These are phyloP conservation scores for Picochlorum sp. DNA, from an alignment of 139 green algal species.

Conservation along the genomic window DNA sequence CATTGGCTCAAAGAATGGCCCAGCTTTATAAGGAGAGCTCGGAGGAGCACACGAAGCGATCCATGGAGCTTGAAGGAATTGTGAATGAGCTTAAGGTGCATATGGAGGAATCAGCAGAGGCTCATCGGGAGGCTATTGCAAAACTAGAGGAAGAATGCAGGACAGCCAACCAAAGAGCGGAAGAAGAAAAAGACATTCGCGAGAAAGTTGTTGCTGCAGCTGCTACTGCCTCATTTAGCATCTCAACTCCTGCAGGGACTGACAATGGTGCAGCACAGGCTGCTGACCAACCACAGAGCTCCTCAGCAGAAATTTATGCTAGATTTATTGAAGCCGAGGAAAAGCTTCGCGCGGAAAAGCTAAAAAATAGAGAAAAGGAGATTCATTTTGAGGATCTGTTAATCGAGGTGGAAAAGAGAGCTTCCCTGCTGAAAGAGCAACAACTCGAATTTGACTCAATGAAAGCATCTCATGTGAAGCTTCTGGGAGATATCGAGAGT, in stretches of 20 bases:
- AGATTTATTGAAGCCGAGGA: constrained; percentile 32
- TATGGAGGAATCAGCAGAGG: constrained; percentile 21
- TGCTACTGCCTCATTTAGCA: constrained; percentile 1
- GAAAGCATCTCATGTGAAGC: constrained; percentile 22
- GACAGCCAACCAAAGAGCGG: constrained; percentile 15
- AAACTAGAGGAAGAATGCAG: constrained; percentile 6
- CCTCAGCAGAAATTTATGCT: constrained; percentile 31
- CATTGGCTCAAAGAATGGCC: constrained; percentile 34
- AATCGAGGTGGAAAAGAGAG: constrained; percentile 38
- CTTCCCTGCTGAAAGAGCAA: constrained; percentile 37
- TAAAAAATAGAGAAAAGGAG: constrained; percentile 29
- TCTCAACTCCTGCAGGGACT: neutral
- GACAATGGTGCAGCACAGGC: neutral
- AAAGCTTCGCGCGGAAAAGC: constrained; percentile 20
- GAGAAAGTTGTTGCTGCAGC: constrained; percentile 32
- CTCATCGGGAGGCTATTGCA: constrained; percentile 18
- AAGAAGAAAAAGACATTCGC: constrained; percentile 25
- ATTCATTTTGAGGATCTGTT: constrained; percentile 43
- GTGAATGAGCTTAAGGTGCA: constrained; percentile 36
- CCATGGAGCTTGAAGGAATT: constrained; percentile 46
- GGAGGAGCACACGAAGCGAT: constrained; percentile 26
- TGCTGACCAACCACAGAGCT: neutral
- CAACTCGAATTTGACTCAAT: constrained; percentile 35
- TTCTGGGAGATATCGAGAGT: constrained; percentile 25
- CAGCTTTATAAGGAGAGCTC: constrained; percentile 32